These are phyloP conservation scores for Claviceps citrina DNA, from an alignment of 2,329 filamentous ascomycete genomes.

Conservation along the genomic window DNA sequence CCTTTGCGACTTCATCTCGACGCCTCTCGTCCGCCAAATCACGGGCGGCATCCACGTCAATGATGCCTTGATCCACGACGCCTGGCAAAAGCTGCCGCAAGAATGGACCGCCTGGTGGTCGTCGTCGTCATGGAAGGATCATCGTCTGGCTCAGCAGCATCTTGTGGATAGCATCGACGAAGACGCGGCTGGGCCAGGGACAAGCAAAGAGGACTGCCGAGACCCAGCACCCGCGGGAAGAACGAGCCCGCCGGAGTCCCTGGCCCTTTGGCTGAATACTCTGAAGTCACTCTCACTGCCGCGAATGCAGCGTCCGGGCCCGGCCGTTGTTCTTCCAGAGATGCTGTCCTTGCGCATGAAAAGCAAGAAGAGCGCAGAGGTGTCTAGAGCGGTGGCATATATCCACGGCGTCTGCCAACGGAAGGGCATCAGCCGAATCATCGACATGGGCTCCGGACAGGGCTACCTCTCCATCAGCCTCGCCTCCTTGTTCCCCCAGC, in stretches of 20 bases:
- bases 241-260: conserved; percentile 10
- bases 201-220: not conserved
- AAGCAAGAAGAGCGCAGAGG: conserved; percentile 17
- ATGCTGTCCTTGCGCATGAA: conserved; percentile 14
- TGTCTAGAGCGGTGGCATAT: conserved; percentile 14
- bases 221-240: not conserved
- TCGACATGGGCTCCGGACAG: conserved; percentile 16
- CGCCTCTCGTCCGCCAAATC: conserved; percentile 17
- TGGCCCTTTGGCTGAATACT: conserved; percentile 11
- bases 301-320: conserved; percentile 10
- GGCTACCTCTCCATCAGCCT: conserved; percentile 17
- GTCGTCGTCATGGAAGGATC: conserved; percentile 13
- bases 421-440: conserved; percentile 13
- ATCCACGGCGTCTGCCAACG: conserved; percentile 12
- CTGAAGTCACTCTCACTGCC: conserved; percentile 13
- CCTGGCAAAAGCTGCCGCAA: conserved; percentile 15
- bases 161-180: conserved; percentile 16
- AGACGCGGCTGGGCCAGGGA: not conserved
- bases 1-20: conserved; percentile 12
- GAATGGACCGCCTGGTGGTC: conserved; percentile 19
- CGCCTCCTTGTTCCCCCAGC: conserved; percentile 14
- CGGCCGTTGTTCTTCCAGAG: conserved; percentile 9
- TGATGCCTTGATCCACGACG: conserved; percentile 16
- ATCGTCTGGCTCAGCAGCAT: conserved; percentile 16
- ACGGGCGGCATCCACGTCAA: conserved; percentile 21